Conservation (phyloP, 2,329 filamentous ascomycete genomes). For the Diaporthe ilicicola region DNA sequence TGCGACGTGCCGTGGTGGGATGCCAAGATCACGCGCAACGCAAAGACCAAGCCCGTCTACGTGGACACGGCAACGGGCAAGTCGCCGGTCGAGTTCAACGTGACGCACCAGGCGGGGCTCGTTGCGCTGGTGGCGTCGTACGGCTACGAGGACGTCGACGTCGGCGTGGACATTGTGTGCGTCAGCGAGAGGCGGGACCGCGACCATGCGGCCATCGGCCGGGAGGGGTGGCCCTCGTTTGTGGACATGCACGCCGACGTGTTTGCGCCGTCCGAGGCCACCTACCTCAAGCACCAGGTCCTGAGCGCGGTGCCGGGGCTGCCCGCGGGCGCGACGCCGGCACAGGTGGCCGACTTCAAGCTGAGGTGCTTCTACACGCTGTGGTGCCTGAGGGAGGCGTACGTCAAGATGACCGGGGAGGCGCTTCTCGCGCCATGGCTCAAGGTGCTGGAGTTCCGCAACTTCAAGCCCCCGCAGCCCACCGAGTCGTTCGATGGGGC, state of each 20-base stretch:
- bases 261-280: constrained; percentile 69
- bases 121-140: constrained; percentile 64
- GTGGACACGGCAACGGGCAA: constrained; percentile 55
- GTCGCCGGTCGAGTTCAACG: constrained; percentile 72
- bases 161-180: constrained; percentile 82
- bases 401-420: constrained; percentile 84
- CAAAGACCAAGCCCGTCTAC: constrained; percentile 63
- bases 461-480: constrained; percentile 64
- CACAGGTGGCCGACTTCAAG: constrained; percentile 64
- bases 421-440: constrained; percentile 80
- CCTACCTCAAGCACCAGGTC: constrained; percentile 63
- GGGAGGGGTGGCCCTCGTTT: constrained; percentile 71
- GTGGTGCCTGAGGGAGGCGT: constrained; percentile 83
- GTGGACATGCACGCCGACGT: constrained; percentile 78
- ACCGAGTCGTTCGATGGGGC: constrained; percentile 36
- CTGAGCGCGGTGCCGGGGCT: constrained; percentile 38
- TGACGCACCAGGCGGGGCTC: constrained; percentile 80
- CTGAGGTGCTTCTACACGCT: constrained; percentile 78
- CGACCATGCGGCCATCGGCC: constrained; percentile 64
- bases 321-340: constrained; percentile 40
- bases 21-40: constrained; percentile 64
- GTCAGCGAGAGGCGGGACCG: constrained; percentile 73
- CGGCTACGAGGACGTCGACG: constrained; percentile 49
- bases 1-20: constrained; percentile 67
- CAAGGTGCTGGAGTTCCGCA: constrained; percentile 72